phyloP scores from a whole-genome alignment of 768 basidiomycete genomes.

The Xerocomellus chrysenteron region DNA sequence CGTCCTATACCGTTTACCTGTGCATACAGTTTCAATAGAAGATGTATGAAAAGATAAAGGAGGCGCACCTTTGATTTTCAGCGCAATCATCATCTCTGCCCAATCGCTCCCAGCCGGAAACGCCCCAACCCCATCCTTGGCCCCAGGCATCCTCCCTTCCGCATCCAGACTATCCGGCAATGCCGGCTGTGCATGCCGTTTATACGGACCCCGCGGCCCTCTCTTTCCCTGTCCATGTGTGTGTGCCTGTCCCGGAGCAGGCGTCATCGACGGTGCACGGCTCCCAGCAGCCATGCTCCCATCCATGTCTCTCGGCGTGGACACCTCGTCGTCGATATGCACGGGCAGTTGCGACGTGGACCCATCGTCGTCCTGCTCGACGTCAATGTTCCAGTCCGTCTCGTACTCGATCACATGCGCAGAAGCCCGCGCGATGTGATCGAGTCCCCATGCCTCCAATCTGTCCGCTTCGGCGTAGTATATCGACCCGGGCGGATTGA shows the following conservation, averaged over 20 bases:
- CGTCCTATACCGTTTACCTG: slow-evolving; percentile 72
- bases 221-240: slow-evolving; percentile 31
- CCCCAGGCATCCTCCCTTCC: slow-evolving; percentile 73
- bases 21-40: background rate
- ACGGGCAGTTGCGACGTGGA: slow-evolving; percentile 22
- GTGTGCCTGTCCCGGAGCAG: slow-evolving; percentile 27
- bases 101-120: slow-evolving; percentile 71
- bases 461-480: slow-evolving; percentile 74
- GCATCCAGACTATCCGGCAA: slow-evolving; percentile 55
- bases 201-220: slow-evolving; percentile 53
- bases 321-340: slow-evolving; percentile 38
- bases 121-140: slow-evolving; percentile 69
- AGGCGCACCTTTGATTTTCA: slow-evolving; percentile 69
- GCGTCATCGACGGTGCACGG: slow-evolving; percentile 44
- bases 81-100: slow-evolving; percentile 68
- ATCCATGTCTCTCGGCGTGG: slow-evolving; percentile 49
- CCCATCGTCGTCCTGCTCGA: slow-evolving; percentile 59
- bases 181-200: slow-evolving; percentile 43
- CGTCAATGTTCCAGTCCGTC: slow-evolving; percentile 81
- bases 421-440: slow-evolving; percentile 70
- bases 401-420: slow-evolving; percentile 78
- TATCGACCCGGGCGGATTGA: slow-evolving; percentile 73
- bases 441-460: slow-evolving; percentile 67
- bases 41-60: background rate
- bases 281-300: slow-evolving; percentile 43